Evolutionary conservation across 2,329 filamentous ascomycete species (phyloP), one percentile per base, ranked within the genome.

Genomic region (Aureobasidium zeae): DNA sequence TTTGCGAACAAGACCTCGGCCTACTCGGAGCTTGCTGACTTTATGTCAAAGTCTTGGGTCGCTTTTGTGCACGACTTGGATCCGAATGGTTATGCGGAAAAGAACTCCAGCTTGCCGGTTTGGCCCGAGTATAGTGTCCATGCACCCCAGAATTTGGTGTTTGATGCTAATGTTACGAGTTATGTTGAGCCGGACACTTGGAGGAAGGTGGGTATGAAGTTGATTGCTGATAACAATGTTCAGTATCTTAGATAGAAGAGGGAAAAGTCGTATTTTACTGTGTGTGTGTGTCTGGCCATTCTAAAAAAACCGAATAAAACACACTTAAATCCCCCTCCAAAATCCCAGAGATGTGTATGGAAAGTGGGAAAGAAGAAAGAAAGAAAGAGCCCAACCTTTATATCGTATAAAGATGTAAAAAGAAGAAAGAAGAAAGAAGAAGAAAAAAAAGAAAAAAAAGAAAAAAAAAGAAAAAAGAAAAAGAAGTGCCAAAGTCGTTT

Each of bases 31-130:
- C 57, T 71, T 0, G 60, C 64, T 2, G 55, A 58, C 30, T 54
- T 66, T 25, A 72, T 72, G 67, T 62, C 57, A 48, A 61, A 54
- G 33, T 61, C 56, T 39, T 72, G 68, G 69, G 62, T 63, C 3
- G 61, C 57, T 15, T 72, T 72, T 52, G 60, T 72, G 11, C 50
- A 60, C 35, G 46, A 63, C 51, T 52, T 63, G 53, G 49, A 70
- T 57, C 62, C 66, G 30, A 65, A 65, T 44, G 49, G 47, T 3
- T 60, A 44, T 37, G 47, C 42, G 4, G 57, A 52, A 1, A 48
- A 53, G 26, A 44, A 48, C 5, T 44, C 49, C 5, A 48, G 48
- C 20, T 37, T 58, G 26, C 29, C 42, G 12, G 45, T 43, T 9
- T 43, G 68, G 68, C 65, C 66, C 0, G 48, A 43, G 37, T 71